phyloP scores from a whole-genome alignment of 2,329 filamentous ascomycete species.

The Exophiala lecanii-corni region DNA sequence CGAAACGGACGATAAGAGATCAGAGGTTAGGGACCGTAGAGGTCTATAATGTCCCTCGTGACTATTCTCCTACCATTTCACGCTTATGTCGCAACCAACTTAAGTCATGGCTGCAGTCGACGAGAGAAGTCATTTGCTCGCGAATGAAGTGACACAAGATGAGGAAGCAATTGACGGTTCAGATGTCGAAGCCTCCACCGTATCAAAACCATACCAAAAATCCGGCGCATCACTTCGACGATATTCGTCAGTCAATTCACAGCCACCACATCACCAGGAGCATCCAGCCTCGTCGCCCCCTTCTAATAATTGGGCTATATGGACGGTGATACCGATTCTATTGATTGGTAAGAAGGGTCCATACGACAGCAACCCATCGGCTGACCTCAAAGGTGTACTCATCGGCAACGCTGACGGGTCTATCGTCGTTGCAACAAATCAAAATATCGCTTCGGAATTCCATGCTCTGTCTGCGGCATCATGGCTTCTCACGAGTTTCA shows the following conservation, averaged over 20 bases:
- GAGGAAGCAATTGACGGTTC: neutral
- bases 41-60: too few relatives aligned
- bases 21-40: too few relatives aligned
- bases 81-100: too few relatives aligned
- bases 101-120: neutral
- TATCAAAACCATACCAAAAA: neutral
- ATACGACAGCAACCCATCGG: too few relatives aligned
- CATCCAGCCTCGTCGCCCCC: conserved; percentile 1
- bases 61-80: too few relatives aligned
- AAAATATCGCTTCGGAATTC: conserved; percentile 47
- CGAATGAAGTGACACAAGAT: neutral
- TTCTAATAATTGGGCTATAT: conserved; percentile 5
- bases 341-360: conserved; percentile 5
- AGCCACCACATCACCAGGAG: neutral
- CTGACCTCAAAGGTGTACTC: conserved; percentile 64
- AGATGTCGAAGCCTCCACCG: neutral
- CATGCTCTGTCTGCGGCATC: conserved; percentile 37
- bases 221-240: neutral
- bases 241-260: neutral
- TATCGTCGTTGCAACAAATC: conserved; percentile 63
- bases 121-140: neutral
- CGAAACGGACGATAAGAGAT: too few relatives aligned
- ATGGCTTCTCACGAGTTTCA: conserved; percentile 44
- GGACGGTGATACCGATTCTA: conserved; percentile 8
- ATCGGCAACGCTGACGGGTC: conserved; percentile 61